Evolutionary conservation across 768 basidiomycete species (phyloP).

Genomic region (Trametes cinnabarina): DNA sequence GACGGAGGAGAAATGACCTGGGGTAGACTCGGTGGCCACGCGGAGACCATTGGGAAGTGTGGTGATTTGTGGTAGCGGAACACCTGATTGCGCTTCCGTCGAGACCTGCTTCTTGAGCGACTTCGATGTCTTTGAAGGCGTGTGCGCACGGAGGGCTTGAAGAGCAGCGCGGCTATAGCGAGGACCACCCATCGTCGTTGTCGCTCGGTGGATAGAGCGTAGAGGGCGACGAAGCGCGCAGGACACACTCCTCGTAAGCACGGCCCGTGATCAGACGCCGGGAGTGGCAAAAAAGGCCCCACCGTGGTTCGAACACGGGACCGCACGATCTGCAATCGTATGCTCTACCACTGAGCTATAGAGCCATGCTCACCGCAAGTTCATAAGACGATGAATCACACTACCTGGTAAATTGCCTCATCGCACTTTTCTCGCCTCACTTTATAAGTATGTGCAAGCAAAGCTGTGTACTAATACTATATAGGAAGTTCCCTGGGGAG

Average conservation of each 20-base stretch:
- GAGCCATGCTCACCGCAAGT: slow-evolving; percentile 16
- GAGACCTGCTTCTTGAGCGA: not conserved
- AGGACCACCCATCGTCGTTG: slow-evolving; percentile 12
- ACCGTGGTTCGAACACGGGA: slow-evolving; percentile 60
- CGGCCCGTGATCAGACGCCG: not conserved
- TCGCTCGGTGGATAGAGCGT: slow-evolving; percentile 3
- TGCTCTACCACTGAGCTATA: slow-evolving; percentile 54
- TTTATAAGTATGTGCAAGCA: no score
- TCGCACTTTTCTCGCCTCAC: no score
- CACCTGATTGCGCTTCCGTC: slow-evolving; percentile 15
- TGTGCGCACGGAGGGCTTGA: not conserved
- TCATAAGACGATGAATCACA: not conserved
- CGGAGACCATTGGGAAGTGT: slow-evolving; percentile 89
- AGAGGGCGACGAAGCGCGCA: not conserved
- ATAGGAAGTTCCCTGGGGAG: no score
- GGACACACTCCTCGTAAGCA: not conserved
- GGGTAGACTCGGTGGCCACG: slow-evolving; percentile 87
- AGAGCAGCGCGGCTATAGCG: slow-evolving; percentile 22
- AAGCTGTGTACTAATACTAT: no score
- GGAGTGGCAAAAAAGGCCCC: slow-evolving; percentile 31
- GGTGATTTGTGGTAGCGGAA: slow-evolving; percentile 58
- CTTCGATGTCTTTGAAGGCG: no score
- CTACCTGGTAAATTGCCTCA: not conserved
- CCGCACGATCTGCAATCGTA: slow-evolving; percentile 58
- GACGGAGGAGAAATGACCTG: slow-evolving; percentile 91